phyloP scores from a whole-genome alignment of 2,329 filamentous ascomycete species.

The Penicillium thymicola region DNA sequence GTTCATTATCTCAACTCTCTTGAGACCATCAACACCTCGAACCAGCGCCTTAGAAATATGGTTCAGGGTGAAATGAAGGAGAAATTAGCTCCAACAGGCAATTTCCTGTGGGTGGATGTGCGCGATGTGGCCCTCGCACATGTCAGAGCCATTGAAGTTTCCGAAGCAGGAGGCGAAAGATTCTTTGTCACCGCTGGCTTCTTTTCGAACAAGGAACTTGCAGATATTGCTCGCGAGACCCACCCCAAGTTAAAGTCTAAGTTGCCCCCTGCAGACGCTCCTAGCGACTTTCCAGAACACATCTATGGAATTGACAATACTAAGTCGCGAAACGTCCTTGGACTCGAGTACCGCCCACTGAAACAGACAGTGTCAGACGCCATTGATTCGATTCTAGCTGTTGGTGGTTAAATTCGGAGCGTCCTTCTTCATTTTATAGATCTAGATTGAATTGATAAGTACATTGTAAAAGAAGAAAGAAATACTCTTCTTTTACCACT shows the following conservation, averaged over 20 bases:
- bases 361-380: slow-evolving; percentile 40
- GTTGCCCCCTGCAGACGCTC: slow-evolving; percentile 37
- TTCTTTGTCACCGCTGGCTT: slow-evolving; percentile 46
- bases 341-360: slow-evolving; percentile 40
- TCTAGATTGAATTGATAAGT: neutral
- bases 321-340: slow-evolving; percentile 41
- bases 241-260: slow-evolving; percentile 43
- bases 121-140: slow-evolving; percentile 50
- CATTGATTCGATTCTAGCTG: slow-evolving; percentile 34
- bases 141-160: slow-evolving; percentile 45
- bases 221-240: slow-evolving; percentile 41
- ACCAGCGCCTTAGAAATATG: slow-evolving; percentile 62
- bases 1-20: slow-evolving; percentile 62
- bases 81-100: slow-evolving; percentile 56
- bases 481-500: neutral
- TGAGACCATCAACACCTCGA: slow-evolving; percentile 69
- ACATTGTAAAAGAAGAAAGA: neutral
- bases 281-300: slow-evolving; percentile 30
- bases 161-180: slow-evolving; percentile 45
- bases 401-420: slow-evolving; percentile 26
- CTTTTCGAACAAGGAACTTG: slow-evolving; percentile 43
- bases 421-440: neutral
- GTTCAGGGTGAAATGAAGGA: slow-evolving; percentile 61
- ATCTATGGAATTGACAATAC: slow-evolving; percentile 40
- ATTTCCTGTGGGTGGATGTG: slow-evolving; percentile 57